These are phyloP conservation scores for Ceratocystis huliohia DNA, from an alignment of 2,329 filamentous ascomycete species.

Conservation along the genomic window DNA sequence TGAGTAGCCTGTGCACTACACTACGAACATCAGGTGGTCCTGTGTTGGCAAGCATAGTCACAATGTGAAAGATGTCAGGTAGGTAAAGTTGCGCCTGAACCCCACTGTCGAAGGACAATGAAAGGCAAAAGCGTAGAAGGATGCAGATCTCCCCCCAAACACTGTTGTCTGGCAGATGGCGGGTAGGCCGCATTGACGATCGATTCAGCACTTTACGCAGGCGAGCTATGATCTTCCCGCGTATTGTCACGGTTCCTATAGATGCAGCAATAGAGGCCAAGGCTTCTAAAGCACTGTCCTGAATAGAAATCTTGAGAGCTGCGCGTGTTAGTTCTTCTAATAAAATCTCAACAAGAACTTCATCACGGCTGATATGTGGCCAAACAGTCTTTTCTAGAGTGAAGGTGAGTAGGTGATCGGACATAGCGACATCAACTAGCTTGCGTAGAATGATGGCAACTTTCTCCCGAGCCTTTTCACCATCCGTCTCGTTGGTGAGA, in stretches of 20 bases:
- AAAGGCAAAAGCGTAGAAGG: slow-evolving; percentile 51
- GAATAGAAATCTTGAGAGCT: slow-evolving; percentile 38
- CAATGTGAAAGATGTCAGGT: slow-evolving; percentile 56
- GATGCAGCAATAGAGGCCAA: slow-evolving; percentile 50
- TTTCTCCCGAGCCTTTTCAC: slow-evolving; percentile 54
- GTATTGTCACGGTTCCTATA: slow-evolving; percentile 51
- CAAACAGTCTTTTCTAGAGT: slow-evolving; percentile 54
- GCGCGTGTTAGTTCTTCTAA: slow-evolving; percentile 54
- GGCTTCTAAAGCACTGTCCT: slow-evolving; percentile 47
- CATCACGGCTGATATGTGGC: slow-evolving; percentile 52
- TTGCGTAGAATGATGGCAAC: slow-evolving; percentile 51
- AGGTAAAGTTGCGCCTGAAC: slow-evolving; percentile 55
- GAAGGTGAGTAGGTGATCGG: slow-evolving; percentile 46
- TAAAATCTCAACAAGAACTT: slow-evolving; percentile 53
- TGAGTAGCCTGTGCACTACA: slow-evolving; percentile 49
- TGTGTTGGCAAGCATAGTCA: slow-evolving; percentile 58
- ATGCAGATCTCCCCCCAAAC: slow-evolving; percentile 60
- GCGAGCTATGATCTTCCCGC: slow-evolving; percentile 52
- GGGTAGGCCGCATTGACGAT: slow-evolving; percentile 53
- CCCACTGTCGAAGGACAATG: slow-evolving; percentile 54
- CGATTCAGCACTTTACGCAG: slow-evolving; percentile 55
- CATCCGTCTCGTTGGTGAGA: slow-evolving; percentile 45
- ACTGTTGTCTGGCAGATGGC: slow-evolving; percentile 50
- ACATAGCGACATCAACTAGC: slow-evolving; percentile 51
- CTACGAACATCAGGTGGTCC: slow-evolving; percentile 44